Base-by-base conservation (phyloP, 805 yeast species). In the Saturnispora silvae region DNA sequence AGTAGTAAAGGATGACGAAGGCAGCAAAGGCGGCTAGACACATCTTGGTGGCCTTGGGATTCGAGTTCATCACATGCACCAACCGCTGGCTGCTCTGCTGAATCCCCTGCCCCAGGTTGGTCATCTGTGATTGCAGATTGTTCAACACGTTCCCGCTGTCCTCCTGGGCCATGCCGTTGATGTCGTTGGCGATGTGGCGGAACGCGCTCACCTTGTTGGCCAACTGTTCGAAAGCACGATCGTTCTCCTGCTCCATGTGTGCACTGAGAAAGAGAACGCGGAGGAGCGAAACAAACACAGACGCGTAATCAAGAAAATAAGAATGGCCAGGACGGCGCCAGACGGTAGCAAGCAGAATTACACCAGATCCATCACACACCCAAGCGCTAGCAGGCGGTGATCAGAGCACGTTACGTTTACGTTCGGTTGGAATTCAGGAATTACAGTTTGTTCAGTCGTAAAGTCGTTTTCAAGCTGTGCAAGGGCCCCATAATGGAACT, bases 121-220 rank as follows among this genome's bases (percentile, higher is more conserved):
- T 59, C 55, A 80, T 65, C n/a, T 75, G 65, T 40, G 70, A 68
- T 27, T 71, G 65, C 16, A 74, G 47, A 14, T 58, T 57, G 37
- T 57, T 57, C 16, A 72, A 50, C 27, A 63, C 45, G 0, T 66
- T 60, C 19, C 54, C 53, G 42, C 15, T 25, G 28, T 72, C 77
- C 37, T 75, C 75, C 15, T 67, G 63, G 1, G 89, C 81, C 45
- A 75, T 79, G 38, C 62, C 58, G 46, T 78, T 73, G 26, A 81
- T 77, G 41, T 81, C 89, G 44, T 71, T 70, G 36, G 84, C 80
- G 19, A 81, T 73, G 39, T 65, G 64, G 42, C 82, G 68, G 46
- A 81, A 70, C 1, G 77, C 66, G 2, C 83, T 68, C 27, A 81
- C 61, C 52, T 81, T 81, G 35, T 68, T 65, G 2, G 87, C 82